Evolutionary conservation across 768 basidiomycete species (phyloP).

Genomic region (Solioccasus polychromus): DNA sequence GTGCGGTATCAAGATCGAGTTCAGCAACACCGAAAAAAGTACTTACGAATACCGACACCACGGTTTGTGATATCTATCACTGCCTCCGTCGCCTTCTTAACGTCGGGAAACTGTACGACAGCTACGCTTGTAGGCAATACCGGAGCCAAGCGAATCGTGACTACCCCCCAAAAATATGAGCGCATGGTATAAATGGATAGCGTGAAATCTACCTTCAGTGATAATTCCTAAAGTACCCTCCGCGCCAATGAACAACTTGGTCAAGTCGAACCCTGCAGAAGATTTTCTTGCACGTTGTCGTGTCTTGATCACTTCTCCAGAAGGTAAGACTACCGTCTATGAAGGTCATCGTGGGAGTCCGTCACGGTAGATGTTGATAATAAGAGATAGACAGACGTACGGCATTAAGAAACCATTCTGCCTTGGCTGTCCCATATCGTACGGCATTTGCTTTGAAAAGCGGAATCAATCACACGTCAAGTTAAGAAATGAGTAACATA

Average conservation of each 20-base stretch:
- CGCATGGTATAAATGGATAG: too few species aligned
- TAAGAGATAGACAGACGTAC: conserved; percentile 44
- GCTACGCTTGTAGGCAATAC: conserved; percentile 81
- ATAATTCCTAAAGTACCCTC: conserved; percentile 83
- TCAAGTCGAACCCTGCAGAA: conserved; percentile 82
- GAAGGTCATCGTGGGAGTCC: background rate
- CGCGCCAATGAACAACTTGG: conserved; percentile 85
- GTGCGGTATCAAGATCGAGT: too few species aligned
- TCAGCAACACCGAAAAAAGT: background rate
- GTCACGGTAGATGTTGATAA: too few species aligned
- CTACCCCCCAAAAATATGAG: conserved; percentile 38
- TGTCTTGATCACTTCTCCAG: conserved; percentile 89
- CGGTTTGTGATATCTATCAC: conserved; percentile 68
- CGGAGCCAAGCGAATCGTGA: conserved; percentile 79
- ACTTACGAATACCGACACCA: conserved; percentile 75
- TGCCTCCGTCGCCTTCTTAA: conserved; percentile 70
- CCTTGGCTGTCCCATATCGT: conserved; percentile 85
- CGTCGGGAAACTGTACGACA: conserved; percentile 75
- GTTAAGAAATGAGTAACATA: conserved; percentile 26
- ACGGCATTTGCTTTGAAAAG: conserved; percentile 63
- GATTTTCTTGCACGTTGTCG: conserved; percentile 76
- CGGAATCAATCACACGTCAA: conserved; percentile 14
- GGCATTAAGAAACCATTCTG: conserved; percentile 86
- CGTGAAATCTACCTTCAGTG: conserved; percentile 60
- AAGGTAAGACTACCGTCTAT: conserved; percentile 85